Conservation (phyloP, 306 rosid genomes). For the Astragalus membranaceus region DNA sequence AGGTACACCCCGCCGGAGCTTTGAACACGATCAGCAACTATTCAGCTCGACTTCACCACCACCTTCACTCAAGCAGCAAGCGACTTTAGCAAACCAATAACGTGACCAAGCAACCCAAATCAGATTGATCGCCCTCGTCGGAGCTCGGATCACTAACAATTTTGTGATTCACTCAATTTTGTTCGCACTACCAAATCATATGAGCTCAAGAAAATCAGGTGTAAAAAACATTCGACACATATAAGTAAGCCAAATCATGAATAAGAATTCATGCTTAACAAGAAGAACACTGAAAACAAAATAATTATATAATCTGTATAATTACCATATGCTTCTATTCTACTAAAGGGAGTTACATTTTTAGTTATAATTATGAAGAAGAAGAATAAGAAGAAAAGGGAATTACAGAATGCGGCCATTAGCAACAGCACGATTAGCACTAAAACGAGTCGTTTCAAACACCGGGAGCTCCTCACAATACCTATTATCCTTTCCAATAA, state of each 20-base stretch:
- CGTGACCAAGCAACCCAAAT: too few species aligned
- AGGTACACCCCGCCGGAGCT: too few species aligned
- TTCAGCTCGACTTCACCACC: too few species aligned
- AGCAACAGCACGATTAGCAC: slow-evolving; percentile 65
- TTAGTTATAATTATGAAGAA: neutral
- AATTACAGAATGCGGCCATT: slow-evolving; percentile 42
- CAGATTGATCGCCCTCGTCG: too few species aligned
- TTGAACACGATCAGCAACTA: too few species aligned
- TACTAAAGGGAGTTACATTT: neutral
- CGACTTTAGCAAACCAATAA: too few species aligned
- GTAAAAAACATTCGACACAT: neutral
- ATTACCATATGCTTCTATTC: neutral
- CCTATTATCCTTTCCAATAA: slow-evolving; percentile 33
- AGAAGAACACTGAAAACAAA: neutral
- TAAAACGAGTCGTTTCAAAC: slow-evolving; percentile 64
- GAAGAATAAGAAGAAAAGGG: too few species aligned
- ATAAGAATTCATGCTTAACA: neutral
- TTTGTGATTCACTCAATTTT: too few species aligned
- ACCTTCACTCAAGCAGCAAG: too few species aligned
- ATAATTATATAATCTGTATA: neutral
- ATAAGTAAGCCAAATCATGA: neutral
- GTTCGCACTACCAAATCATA: neutral
- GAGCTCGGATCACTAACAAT: too few species aligned
- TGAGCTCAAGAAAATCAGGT: neutral
- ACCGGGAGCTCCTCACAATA: slow-evolving; percentile 81